Evolutionary conservation across 2,329 filamentous ascomycete genomes (phyloP), one percentile per base, ranked within the genome.

Genomic region (Hypoxylon rubiginosum): DNA sequence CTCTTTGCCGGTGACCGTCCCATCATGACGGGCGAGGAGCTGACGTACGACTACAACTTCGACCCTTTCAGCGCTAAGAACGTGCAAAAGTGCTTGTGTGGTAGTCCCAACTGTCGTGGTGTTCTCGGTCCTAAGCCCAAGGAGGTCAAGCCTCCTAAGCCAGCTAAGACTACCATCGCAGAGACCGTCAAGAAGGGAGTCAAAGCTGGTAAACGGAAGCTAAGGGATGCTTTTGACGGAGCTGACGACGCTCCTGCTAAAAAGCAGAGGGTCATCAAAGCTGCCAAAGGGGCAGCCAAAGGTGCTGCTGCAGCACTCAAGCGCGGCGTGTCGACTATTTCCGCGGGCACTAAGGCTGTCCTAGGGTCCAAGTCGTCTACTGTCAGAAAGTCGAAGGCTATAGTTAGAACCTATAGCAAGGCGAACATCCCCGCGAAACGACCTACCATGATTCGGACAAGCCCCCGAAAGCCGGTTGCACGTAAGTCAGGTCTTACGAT

Each of bases 1-100:
- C 87, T 99, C 0, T 99, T 99, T 77, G 96, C 96, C 11, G 95
- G 95, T 32, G 92, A 97, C 72, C 85, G 86, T 51, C 93, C 93
- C 13, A 95, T 99, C 77, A 92, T 92, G 89, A 97, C 94, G 10
- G 96, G 96, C 24, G 94, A 98, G 69, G 96, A 99, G 80, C 84
- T 99, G 66, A 98, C 94, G 0, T 99, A 99, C 78, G 96, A 99
- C 83, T 91, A 91, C 82, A 91, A 91, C 76, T 91, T 91, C 74
- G 88, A 90, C 74, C 88, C 88, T 2, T 91, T 90, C 77, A 90
- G 88, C 9, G 83, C 86, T 74, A 90, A 90, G 80, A 90, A 90
- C 75, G 88, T 90, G 51, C 88, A 91, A 76, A 86, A 84, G 75
- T 91, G 88, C 77, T 83, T 90, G 28, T 91, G 88, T 76, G 88